phyloP scores from a whole-genome alignment of 345 rosid species.

The Moricandia moricandioides region DNA sequence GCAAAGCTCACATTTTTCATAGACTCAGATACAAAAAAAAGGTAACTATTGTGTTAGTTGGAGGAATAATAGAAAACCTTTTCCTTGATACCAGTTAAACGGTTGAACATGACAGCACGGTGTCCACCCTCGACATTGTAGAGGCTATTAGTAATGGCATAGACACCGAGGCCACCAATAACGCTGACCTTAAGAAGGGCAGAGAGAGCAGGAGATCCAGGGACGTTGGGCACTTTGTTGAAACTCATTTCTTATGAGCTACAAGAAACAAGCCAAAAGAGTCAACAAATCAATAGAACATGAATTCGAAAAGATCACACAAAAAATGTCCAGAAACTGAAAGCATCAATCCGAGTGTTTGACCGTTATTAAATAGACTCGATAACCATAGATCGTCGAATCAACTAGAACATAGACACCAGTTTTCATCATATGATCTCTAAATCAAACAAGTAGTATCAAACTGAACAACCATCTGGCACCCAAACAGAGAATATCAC shows the following conservation, averaged over 20 bases:
- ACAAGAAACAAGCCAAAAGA: too few species aligned
- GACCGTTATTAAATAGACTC: too few species aligned
- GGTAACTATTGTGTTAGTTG: background rate
- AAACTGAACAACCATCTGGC: too few species aligned
- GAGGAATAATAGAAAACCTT: slow-evolving; percentile 30
- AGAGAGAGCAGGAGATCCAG: slow-evolving; percentile 39
- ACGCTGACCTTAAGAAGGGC: slow-evolving; percentile 37
- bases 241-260: slow-evolving; percentile 31
- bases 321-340: too few species aligned
- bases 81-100: slow-evolving; percentile 40
- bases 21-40: background rate
- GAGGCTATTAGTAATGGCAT: slow-evolving; percentile 34
- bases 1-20: background rate
- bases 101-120: slow-evolving; percentile 45
- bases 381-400: too few species aligned
- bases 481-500: background rate
- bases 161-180: slow-evolving; percentile 38
- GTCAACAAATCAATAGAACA: too few species aligned
- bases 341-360: too few species aligned
- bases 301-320: too few species aligned
- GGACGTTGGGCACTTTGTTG: slow-evolving; percentile 41
- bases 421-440: too few species aligned
- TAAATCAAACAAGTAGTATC: too few species aligned
- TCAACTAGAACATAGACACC: too few species aligned
- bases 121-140: slow-evolving; percentile 44